Evolutionary conservation across 2,329 filamentous ascomycete species (phyloP), one percentile per base, ranked within the genome.

Genomic region (Botrytis sinoallii): DNA sequence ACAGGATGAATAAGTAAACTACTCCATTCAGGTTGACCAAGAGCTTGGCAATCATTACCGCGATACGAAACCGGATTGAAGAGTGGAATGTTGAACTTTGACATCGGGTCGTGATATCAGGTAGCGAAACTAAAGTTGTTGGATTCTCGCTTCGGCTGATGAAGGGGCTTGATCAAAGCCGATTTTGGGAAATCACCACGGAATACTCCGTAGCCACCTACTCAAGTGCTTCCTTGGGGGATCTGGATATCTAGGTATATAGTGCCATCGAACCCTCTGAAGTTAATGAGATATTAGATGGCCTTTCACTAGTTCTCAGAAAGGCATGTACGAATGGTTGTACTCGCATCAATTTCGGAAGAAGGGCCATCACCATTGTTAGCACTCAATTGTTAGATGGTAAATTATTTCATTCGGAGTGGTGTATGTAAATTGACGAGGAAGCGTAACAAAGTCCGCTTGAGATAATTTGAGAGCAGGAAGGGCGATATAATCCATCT

Each of bases 121-220:
- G n/a, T 40, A 38, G 46, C 32, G 44, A 67, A 3, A 55, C 22
- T 40, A 52, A 29, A n/a, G 3, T 67, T 10, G 65, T 35, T 40
- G 48, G 35, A 16, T 52, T 55, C n/a, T 67, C 44, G 65, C 65
- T 67, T 55, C 46, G 44, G 44, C n/a, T 40, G 65, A 55, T 67
- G 65, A 67, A 67, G 65, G 46, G 63, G 64, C 12, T 48, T 16
- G 3, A 18, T 8, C 1, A 38, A 52, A 67, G 20, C 35, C 59
- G 59, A 61, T 9, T 12, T 35, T 20, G 5, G 57, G 29, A 61
- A 61, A 38, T 38, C 32, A 38, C 10, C 4, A 38, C 35, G 32
- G 59, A 61, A 38, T 25, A 61, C 35, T 38, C 20, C 20, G 35
- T 40, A 29, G 52, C 5, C 12, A 55, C 5, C 25, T 55, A 55